These are phyloP conservation scores for Cutaneotrichosporon spelunceum DNA, from an alignment of 1,284 basidiomycete species.

Conservation along the genomic window DNA sequence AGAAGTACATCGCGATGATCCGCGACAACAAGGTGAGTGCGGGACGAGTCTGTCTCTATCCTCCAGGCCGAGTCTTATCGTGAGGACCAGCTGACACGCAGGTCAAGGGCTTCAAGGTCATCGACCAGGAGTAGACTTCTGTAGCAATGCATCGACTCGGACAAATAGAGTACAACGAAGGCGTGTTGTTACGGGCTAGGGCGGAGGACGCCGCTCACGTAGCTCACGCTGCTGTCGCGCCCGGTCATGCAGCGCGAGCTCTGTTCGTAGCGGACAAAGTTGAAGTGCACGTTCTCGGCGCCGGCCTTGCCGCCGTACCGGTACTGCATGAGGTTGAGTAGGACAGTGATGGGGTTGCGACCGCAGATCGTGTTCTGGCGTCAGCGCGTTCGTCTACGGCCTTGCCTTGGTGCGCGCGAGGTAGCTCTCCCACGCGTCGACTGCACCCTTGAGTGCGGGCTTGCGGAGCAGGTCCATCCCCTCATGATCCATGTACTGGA, in stretches of 20 bases:
- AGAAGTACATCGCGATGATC: slow-evolving; percentile 79
- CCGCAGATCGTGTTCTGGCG: slow-evolving; percentile 93
- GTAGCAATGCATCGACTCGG: slow-evolving; percentile 26
- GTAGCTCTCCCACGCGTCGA: slow-evolving; percentile 69
- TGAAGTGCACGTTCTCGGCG: slow-evolving; percentile 37
- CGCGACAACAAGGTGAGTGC: slow-evolving; percentile 75
- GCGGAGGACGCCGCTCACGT: slow-evolving; percentile 66
- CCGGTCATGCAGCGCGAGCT: slow-evolving; percentile 70
- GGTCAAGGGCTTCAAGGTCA: slow-evolving; percentile 60
- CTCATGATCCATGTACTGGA: slow-evolving; percentile 52
- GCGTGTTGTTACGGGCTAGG: not conserved
- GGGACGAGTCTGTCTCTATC: too few relatives aligned
- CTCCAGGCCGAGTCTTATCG: too few relatives aligned
- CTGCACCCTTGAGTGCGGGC: slow-evolving; percentile 54
- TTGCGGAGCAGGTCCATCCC: slow-evolving; percentile 39
- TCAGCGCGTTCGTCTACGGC: not conserved
- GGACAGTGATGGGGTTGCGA: slow-evolving; percentile 87
- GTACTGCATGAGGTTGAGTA: slow-evolving; percentile 69
- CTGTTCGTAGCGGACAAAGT: slow-evolving; percentile 89
- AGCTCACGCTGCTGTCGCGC: slow-evolving; percentile 86
- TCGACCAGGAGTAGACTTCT: slow-evolving; percentile 50
- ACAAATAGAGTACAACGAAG: slow-evolving; percentile 13
- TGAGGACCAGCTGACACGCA: slow-evolving; percentile 31
- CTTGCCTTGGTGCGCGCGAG: slow-evolving; percentile 62
- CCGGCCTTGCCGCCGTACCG: slow-evolving; percentile 57